Evolutionary conservation across 2,329 filamentous ascomycete species (phyloP).

Genomic region (Aspergillus vadensis): DNA sequence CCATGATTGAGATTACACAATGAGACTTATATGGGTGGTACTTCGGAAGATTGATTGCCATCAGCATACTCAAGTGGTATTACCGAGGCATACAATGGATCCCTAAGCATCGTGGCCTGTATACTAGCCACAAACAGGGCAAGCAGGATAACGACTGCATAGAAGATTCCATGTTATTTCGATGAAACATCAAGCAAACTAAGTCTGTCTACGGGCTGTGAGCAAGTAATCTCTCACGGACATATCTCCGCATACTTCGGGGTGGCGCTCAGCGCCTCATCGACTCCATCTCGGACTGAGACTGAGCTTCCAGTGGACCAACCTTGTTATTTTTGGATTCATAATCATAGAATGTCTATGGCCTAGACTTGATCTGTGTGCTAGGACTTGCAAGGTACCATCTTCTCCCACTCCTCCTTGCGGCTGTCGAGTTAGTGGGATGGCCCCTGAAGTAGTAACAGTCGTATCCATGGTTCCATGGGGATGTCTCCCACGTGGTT

Average conservation of each 20-base stretch:
- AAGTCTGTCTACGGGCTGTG: too few relatives aligned
- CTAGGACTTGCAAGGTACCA: background rate
- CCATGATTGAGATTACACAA: too few relatives aligned
- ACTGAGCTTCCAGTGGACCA: background rate
- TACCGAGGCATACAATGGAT: too few relatives aligned
- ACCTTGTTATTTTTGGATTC: background rate
- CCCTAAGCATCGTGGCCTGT: too few relatives aligned
- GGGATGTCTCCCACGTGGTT: constrained; percentile 6
- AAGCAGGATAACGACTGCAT: too few relatives aligned
- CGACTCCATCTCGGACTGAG: background rate
- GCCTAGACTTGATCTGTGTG: background rate
- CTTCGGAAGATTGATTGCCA: too few relatives aligned
- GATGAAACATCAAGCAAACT: too few relatives aligned
- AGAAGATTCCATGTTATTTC: too few relatives aligned
- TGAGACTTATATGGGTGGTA: too few relatives aligned
- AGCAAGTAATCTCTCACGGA: background rate
- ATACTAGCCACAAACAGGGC: too few relatives aligned
- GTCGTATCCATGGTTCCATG: background rate
- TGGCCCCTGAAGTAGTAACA: background rate
- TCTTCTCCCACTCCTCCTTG: background rate
- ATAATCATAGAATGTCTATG: background rate
- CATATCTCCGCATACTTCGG: background rate
- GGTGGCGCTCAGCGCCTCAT: background rate
- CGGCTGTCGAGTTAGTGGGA: background rate
- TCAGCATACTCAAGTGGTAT: too few relatives aligned